Conservation (phyloP, 257 asterid species). For the Striga asiatica region DNA sequence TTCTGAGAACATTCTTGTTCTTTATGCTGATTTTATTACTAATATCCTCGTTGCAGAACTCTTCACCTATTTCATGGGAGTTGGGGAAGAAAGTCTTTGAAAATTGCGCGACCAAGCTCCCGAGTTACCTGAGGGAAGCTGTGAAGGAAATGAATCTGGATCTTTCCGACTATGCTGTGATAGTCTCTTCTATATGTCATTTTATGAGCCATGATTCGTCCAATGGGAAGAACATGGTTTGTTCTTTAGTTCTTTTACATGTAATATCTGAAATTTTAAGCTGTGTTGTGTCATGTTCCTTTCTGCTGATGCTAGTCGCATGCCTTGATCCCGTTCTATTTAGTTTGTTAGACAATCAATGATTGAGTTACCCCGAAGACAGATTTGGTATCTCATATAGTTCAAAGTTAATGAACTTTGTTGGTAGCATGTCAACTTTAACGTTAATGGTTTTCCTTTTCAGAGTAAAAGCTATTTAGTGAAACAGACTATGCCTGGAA, state of each 20-base stretch:
- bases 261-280: background rate
- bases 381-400: background rate
- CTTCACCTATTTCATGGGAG: conserved; percentile 37
- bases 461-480: too few relatives aligned
- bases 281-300: background rate
- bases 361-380: background rate
- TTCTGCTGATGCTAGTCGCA: conserved; percentile 7
- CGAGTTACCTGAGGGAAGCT: conserved; percentile 23
- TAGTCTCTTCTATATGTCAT: conserved; percentile 26
- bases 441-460: too few relatives aligned
- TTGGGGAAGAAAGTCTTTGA: conserved; percentile 42
- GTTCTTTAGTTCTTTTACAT: conserved; percentile 9
- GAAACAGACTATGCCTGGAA: too few relatives aligned
- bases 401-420: too few relatives aligned
- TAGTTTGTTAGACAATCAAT: background rate
- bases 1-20: conserved; percentile 2
- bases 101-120: conserved; percentile 35
- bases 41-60: conserved; percentile 27
- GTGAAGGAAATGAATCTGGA: conserved; percentile 30
- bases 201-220: too few relatives aligned
- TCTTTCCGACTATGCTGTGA: conserved; percentile 31
- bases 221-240: conserved; percentile 27
- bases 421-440: too few relatives aligned
- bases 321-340: background rate
- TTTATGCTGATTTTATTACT: conserved; percentile 4